These are phyloP conservation scores for Annona cherimola DNA, from an alignment of 164 flowering plant species.

Conservation along the genomic window DNA sequence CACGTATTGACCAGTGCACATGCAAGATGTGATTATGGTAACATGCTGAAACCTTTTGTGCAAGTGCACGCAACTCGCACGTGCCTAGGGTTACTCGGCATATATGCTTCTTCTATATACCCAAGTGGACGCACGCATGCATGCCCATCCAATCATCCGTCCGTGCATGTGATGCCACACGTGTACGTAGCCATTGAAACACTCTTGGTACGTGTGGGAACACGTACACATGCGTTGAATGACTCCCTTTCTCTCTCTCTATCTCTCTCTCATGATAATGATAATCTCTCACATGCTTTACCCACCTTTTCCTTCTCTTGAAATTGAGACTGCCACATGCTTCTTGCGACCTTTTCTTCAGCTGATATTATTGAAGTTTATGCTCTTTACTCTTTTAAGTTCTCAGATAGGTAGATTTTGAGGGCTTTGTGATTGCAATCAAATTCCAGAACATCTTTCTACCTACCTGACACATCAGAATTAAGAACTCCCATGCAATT, in stretches of 20 bases:
- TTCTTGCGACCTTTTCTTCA: background rate
- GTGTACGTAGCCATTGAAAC: background rate
- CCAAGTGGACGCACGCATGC: background rate
- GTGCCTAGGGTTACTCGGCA: background rate
- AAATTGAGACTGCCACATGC: background rate
- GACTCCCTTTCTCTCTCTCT: constrained; percentile 7
- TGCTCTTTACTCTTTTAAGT: too few relatives aligned
- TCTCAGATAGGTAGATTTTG: background rate
- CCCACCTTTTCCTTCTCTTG: background rate
- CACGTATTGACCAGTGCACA: background rate
- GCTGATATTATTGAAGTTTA: background rate
- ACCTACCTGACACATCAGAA: constrained; percentile 3
- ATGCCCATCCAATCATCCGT: background rate
- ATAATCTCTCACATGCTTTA: constrained; percentile 6
- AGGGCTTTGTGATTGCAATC: background rate
- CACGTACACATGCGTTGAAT: background rate
- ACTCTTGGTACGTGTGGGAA: background rate
- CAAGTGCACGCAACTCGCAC: background rate
- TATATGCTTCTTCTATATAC: background rate
- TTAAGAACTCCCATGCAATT: background rate
- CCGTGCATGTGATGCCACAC: background rate
- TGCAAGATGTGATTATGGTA: background rate
- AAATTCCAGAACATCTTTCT: constrained; percentile 5
- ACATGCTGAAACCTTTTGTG: background rate
- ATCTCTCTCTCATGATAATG: constrained; percentile 2